Base-by-base conservation (phyloP, 768 basidiomycete species). In the Mycena latifolia region DNA sequence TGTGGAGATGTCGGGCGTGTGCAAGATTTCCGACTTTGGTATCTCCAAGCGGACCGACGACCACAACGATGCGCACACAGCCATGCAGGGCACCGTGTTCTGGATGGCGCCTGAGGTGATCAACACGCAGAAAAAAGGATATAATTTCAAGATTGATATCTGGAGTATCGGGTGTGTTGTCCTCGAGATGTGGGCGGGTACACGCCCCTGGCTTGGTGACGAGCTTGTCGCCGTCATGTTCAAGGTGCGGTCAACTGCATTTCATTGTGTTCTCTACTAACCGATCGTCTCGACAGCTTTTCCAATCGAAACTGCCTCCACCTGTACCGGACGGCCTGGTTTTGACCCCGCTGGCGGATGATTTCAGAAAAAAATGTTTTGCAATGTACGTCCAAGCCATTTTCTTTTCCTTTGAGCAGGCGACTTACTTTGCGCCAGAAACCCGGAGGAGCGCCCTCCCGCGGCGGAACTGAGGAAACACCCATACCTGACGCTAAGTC, bases 101-200 rank as follows among this genome's bases (percentile, higher is more conserved):
- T 99, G 98, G 97, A 98, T 99, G 97, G 96, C 96, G 12, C 96
- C 96, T 0, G 96, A 95, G 80, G 94, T 98, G 58, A 88, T 95
- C 65, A 91, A 95, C 67, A 90, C 92, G 37, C 88, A 92, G 76
- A 90, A 91, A 77, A 91, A 92, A 71, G 95, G 95, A 0, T 99
- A 99, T 77, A 96, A 95, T 72, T 94, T 92, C 74, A 99, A 99
- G 80, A 90, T 98, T 54, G 98, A 99, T 75, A 97, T 99, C 69
- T 99, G 98, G 98, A 96, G 95, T 77, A 87, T 99, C 6, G 98
- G 98, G 2, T 99, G 98, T 80, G 94, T 99, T n/a, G 92, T 97
- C 18, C 84, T 98, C 69, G 98, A 99, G 78, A 99, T 99, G 98
- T 97, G 95, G 91, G 93, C 94, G 24, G 98, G 98, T n/a, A 87